Conservation (phyloP, 2,329 filamentous ascomycete species). For the Colletotrichum horii region DNA sequence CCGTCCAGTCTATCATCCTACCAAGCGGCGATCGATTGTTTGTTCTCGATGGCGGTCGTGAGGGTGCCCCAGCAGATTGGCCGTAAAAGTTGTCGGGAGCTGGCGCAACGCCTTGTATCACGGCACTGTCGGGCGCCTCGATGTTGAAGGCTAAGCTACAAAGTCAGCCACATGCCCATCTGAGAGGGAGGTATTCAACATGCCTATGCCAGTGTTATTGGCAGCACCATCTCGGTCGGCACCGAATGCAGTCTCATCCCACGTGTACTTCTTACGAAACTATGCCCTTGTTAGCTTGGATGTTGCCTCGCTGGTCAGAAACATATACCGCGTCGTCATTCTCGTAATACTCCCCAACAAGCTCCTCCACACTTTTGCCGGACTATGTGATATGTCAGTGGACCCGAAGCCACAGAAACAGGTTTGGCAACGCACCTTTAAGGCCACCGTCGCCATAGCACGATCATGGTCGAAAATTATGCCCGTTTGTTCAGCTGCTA, state of each 20-base stretch:
- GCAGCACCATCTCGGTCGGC: conserved; percentile 57
- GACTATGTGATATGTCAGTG: conserved; percentile 35
- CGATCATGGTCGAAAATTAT: conserved; percentile 42
- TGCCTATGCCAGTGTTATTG: conserved; percentile 51
- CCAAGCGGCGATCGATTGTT: conserved; percentile 62
- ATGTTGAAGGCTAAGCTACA: conserved; percentile 57
- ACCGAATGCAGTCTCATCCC: conserved; percentile 60
- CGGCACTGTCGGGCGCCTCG: conserved; percentile 50
- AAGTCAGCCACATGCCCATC: not conserved
- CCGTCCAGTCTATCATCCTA: conserved; percentile 54
- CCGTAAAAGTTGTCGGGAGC: conserved; percentile 38
- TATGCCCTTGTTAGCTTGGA: conserved; percentile 26
- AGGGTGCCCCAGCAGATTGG: conserved; percentile 50
- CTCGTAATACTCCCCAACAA: conserved; percentile 59
- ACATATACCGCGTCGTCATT: conserved; percentile 33
- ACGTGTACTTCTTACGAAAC: conserved; percentile 56
- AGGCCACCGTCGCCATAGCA: conserved; percentile 42
- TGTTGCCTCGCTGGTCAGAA: not conserved
- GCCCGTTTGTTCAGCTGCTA: conserved; percentile 19
- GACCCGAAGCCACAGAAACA: not conserved
- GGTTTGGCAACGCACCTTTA: conserved; percentile 38
- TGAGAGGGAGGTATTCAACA: conserved; percentile 21
- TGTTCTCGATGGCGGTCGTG: conserved; percentile 66
- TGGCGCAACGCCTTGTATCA: conserved; percentile 50
- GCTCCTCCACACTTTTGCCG: conserved; percentile 50